Conservation (phyloP, 2,329 filamentous ascomycete genomes). For the Eutypa lata region DNA sequence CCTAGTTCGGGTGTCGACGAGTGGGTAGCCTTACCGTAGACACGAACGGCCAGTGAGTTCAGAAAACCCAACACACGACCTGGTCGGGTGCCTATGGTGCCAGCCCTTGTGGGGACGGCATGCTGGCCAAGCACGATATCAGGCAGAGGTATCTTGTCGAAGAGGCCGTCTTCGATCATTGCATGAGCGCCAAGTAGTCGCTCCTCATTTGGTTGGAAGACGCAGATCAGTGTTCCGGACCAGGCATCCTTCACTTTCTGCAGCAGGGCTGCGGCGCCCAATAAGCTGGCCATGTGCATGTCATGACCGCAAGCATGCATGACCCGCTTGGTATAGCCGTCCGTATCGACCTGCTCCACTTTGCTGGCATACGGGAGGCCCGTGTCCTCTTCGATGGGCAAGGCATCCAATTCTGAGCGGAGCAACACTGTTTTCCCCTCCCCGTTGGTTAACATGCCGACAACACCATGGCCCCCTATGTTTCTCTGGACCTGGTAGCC, state of each 20-base stretch:
- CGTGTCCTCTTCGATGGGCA: slow-evolving; percentile 45
- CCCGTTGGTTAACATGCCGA: slow-evolving; percentile 17
- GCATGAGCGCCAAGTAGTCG: background rate
- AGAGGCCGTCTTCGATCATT: slow-evolving; percentile 4
- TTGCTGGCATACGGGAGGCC: slow-evolving; percentile 44
- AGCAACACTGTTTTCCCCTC: slow-evolving; percentile 36
- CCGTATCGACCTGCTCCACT: slow-evolving; percentile 35
- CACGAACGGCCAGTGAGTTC: too few species aligned
- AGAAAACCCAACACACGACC: too few species aligned
- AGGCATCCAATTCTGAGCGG: slow-evolving; percentile 47
- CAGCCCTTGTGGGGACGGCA: too few species aligned
- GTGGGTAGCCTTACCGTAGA: too few species aligned
- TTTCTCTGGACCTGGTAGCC: slow-evolving; percentile 12
- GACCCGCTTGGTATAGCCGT: slow-evolving; percentile 49
- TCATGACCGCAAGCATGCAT: slow-evolving; percentile 72
- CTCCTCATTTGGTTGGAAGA: background rate
- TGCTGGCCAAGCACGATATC: background rate
- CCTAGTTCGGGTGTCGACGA: too few species aligned
- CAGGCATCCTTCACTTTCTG: slow-evolving; percentile 42
- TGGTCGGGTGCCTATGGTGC: too few species aligned
- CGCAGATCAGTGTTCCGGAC: slow-evolving; percentile 57
- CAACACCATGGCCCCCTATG: slow-evolving; percentile 24
- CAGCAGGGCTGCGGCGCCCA: slow-evolving; percentile 54
- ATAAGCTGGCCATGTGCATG: slow-evolving; percentile 58
- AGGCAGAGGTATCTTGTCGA: background rate